Evolutionary conservation across 441 rosid genomes (phyloP), one percentile per base, ranked within the genome.

Genomic region (Dalechampia spathulata): DNA sequence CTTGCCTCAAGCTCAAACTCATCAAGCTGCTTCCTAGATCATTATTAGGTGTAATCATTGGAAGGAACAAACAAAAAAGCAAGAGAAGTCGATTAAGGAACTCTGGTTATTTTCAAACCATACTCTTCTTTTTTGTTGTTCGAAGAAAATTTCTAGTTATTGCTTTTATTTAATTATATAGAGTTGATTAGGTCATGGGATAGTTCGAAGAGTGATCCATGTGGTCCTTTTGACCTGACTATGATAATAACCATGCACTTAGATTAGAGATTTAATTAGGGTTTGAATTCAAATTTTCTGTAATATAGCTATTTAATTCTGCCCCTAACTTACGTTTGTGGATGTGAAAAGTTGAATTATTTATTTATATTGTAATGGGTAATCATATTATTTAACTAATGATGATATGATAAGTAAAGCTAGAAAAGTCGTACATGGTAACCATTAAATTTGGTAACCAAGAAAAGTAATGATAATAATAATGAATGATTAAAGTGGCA

Each of bases 1-100:
- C 27, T 37, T 49, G 52, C 44, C 68, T 13, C 70, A 72, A 42
- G 41, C 60, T 21, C 77, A 75, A 44, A 48, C 76, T 58, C 68
- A 71, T 19, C 57, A 67, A 22, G 56, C 66, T 8, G 41, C 73
- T 32, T 66, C 70, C 12, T 80, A 70, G 66, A 42, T 48, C 30
- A 12, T 38, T 16, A 12, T 40, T 1, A 11, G 45, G 36, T 36
- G 38, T 15, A 36, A 40, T 25, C 27, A 52, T 1, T 12, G 19
- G 28, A 23, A 10, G 10, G 25, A 44, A 27, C 9, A 32, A 17
- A 8, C 6, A 49, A 34, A 30, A 44, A 12, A 49, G 36, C 55
- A 19, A 43, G 11, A 7, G 30, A 60, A 42, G n/a, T 21, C 27
- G 10, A 44, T 15, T 13, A 11, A 44, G 22, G 38, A 25, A 12